These are phyloP conservation scores for Flaveria brownii DNA, from an alignment of 129 eudicot genomes.

Conservation along the genomic window DNA sequence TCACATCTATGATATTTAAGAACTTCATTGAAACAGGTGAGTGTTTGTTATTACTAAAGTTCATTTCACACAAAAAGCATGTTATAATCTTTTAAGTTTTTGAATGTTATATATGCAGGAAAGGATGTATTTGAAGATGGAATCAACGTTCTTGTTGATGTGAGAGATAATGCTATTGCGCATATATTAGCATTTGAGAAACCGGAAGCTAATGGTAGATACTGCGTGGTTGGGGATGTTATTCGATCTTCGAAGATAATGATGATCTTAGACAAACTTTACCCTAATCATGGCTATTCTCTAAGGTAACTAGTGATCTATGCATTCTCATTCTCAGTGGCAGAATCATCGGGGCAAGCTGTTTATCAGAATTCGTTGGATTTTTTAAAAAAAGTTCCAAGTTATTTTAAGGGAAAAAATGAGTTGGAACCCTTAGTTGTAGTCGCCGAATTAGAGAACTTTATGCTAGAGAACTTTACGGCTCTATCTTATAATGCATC, in stretches of 20 bases:
- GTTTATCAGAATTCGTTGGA: slow-evolving; percentile 27
- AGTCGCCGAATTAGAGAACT: too few species aligned
- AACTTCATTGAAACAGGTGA: slow-evolving; percentile 39
- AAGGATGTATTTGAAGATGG: slow-evolving; percentile 30
- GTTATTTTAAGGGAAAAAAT: too few species aligned
- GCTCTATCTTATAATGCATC: too few species aligned
- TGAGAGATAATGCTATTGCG: slow-evolving; percentile 55
- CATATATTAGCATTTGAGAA: slow-evolving; percentile 58
- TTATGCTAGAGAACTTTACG: too few species aligned
- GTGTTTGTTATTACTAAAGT: not conserved
- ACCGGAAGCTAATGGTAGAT: slow-evolving; percentile 59
- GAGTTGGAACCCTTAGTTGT: too few species aligned
- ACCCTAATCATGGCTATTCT: slow-evolving; percentile 35
- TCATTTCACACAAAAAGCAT: not conserved
- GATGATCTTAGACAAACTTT: slow-evolving; percentile 33
- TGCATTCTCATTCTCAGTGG: not conserved
- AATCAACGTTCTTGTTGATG: slow-evolving; percentile 40
- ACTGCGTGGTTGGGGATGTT: slow-evolving; percentile 26
- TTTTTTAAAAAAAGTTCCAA: too few species aligned
- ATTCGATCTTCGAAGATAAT: slow-evolving; percentile 24
- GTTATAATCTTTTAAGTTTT: not conserved
- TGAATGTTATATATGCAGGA: slow-evolving; percentile 29
- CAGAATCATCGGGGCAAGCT: not conserved
- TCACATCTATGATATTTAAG: slow-evolving; percentile 32
- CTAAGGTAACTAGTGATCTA: slow-evolving; percentile 22